Evolutionary conservation across 768 basidiomycete genomes (phyloP).

Genomic region (Hypholoma sublateritium): DNA sequence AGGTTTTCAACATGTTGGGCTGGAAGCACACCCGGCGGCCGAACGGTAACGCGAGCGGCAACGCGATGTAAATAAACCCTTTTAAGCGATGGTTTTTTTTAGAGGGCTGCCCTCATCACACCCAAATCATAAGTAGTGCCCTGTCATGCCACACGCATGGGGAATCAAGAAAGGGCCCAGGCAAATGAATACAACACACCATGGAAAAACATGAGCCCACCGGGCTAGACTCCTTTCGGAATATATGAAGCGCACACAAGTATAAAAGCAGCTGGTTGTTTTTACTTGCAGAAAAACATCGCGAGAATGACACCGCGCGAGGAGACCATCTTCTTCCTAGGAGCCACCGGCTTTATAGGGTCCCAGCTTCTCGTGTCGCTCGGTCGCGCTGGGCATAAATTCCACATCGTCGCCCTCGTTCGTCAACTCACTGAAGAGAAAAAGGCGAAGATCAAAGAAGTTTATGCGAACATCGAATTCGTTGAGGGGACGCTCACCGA

Average conservation of each 20-base stretch:
- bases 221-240: too few species aligned
- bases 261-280: too few species aligned
- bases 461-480: slow-evolving; percentile 33
- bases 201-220: too few species aligned
- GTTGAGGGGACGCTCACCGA: slow-evolving; percentile 41
- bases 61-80: not conserved
- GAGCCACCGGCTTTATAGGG: slow-evolving; percentile 44
- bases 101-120: not conserved
- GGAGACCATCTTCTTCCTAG: slow-evolving; percentile 36
- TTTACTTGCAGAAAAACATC: not conserved
- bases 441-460: slow-evolving; percentile 23
- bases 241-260: too few species aligned
- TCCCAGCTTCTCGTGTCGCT: slow-evolving; percentile 37
- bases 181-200: too few species aligned
- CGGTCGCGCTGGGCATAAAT: slow-evolving; percentile 23
- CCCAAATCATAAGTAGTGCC: not conserved
- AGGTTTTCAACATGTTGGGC: not conserved
- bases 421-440: slow-evolving; percentile 32
- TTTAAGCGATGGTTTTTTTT: not conserved
- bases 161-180: not conserved
- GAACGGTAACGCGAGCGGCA: not conserved
- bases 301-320: not conserved
- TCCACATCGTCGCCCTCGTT: slow-evolving; percentile 35
- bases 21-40: too few species aligned
- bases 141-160: not conserved